These are phyloP conservation scores for Geoglossum cookeanum DNA, from an alignment of 2,329 filamentous ascomycete species.

Conservation along the genomic window DNA sequence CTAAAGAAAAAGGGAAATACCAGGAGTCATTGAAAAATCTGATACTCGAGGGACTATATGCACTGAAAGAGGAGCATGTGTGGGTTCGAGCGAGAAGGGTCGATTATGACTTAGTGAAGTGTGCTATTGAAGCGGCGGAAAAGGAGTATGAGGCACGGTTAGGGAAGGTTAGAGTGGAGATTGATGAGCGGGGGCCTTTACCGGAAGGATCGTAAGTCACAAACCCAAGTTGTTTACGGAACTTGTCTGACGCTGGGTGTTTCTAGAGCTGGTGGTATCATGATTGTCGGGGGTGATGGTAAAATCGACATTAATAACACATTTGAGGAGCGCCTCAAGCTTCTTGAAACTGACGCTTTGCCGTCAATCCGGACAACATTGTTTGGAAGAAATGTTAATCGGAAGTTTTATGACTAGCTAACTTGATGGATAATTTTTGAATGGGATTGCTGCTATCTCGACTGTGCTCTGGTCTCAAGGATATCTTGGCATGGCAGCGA, in stretches of 20 bases:
- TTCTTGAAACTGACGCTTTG: slow-evolving; percentile 70
- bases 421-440: slow-evolving; percentile 1
- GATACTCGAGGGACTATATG: slow-evolving; percentile 78
- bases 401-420: slow-evolving; percentile 75
- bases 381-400: slow-evolving; percentile 88
- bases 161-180: slow-evolving; percentile 45
- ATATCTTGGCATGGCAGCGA: background rate
- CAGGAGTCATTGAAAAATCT: slow-evolving; percentile 57
- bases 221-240: background rate
- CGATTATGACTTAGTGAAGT: slow-evolving; percentile 57
- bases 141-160: slow-evolving; percentile 69
- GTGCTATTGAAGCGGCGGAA: slow-evolving; percentile 56
- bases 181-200: slow-evolving; percentile 64
- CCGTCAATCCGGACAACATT: slow-evolving; percentile 69
- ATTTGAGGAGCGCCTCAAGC: slow-evolving; percentile 71
- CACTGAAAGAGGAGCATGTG: slow-evolving; percentile 57
- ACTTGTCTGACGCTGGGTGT: background rate
- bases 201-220: slow-evolving; percentile 62
- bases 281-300: slow-evolving; percentile 62
- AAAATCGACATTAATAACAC: slow-evolving; percentile 99
- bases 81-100: slow-evolving; percentile 57
- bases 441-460: slow-evolving; percentile 8
- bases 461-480: background rate
- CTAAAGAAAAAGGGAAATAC: slow-evolving; percentile 57
- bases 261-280: slow-evolving; percentile 59